These are phyloP conservation scores for Vaccinium corymbosum DNA, from an alignment of 148 eudicot genomes.

Conservation along the genomic window DNA sequence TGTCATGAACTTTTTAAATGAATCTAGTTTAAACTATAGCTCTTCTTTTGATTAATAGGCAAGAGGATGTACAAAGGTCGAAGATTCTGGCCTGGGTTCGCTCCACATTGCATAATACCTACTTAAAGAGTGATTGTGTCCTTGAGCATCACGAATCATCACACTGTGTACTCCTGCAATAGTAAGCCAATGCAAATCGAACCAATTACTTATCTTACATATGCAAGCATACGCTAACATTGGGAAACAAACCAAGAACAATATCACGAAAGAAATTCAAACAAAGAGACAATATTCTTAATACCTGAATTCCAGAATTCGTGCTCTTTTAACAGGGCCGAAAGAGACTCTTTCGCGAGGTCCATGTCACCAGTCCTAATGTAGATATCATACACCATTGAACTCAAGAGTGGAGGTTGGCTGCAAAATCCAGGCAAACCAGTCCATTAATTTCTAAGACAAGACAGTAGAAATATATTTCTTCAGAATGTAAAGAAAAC, in stretches of 20 bases:
- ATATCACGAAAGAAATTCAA: not conserved
- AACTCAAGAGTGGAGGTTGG: slow-evolving; percentile 85
- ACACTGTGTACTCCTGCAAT: slow-evolving; percentile 75
- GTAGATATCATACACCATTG: slow-evolving; percentile 73
- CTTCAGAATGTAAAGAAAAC: not conserved
- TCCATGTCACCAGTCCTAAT: slow-evolving; percentile 53
- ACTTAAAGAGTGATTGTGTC: slow-evolving; percentile 51
- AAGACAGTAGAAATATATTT: not conserved
- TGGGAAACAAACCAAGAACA: not conserved
- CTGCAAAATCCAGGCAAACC: slow-evolving; percentile 33
- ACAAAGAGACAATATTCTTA: not conserved
- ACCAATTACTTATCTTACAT: not conserved
- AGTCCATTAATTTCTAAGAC: slow-evolving; percentile 4
- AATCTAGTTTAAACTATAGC: not conserved
- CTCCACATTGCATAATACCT: slow-evolving; percentile 94
- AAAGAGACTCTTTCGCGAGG: slow-evolving; percentile 56
- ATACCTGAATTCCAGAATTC: slow-evolving; percentile 83
- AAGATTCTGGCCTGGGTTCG: slow-evolving; percentile 93
- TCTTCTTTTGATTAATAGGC: not conserved
- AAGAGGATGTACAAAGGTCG: slow-evolving; percentile 50
- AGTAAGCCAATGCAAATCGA: not conserved
- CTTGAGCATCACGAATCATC: slow-evolving; percentile 56
- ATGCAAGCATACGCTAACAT: not conserved
- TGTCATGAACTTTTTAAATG: not conserved
- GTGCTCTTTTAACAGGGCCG: slow-evolving; percentile 69